Evolutionary conservation across 176 grass and related monocot species (phyloP).

Genomic region (Oryza meridionalis): DNA sequence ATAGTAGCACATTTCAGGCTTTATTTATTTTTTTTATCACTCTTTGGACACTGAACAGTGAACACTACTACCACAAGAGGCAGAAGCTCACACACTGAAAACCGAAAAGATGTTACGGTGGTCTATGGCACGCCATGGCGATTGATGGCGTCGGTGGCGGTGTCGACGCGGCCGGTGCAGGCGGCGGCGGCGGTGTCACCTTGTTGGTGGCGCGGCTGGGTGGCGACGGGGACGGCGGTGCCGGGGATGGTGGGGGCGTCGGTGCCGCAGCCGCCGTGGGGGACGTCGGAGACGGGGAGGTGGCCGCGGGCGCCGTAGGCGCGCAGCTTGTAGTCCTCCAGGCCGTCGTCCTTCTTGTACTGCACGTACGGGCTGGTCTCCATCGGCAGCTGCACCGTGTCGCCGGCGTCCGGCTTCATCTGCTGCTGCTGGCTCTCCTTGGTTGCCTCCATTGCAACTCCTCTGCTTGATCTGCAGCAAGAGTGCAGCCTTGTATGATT

Average conservation of each 20-base stretch:
- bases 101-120: neutral
- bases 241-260: conserved; percentile 67
- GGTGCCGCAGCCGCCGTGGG: conserved; percentile 50
- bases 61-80: neutral
- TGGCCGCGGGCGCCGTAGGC: conserved; percentile 73
- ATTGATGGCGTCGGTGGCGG: conserved; percentile 41
- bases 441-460: conserved; percentile 40
- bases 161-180: no score
- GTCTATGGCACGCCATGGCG: conserved; percentile 49
- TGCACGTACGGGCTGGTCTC: conserved; percentile 88
- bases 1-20: neutral
- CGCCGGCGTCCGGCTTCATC: conserved; percentile 5
- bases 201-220: no score
- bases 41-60: neutral
- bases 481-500: no score
- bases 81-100: neutral
- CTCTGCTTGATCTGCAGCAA: no score
- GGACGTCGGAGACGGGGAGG: conserved; percentile 56
- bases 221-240: conserved; percentile 25
- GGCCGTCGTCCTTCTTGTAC: conserved; percentile 42
- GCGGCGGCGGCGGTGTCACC: no score
- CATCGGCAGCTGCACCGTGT: conserved; percentile 54
- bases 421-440: conserved; percentile 32
- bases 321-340: conserved; percentile 85
- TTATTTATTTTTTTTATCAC: neutral